Evolutionary conservation across 805 yeast genomes (phyloP), one percentile per base, ranked within the genome.

Genomic region (Komagataella pseudopastoris): DNA sequence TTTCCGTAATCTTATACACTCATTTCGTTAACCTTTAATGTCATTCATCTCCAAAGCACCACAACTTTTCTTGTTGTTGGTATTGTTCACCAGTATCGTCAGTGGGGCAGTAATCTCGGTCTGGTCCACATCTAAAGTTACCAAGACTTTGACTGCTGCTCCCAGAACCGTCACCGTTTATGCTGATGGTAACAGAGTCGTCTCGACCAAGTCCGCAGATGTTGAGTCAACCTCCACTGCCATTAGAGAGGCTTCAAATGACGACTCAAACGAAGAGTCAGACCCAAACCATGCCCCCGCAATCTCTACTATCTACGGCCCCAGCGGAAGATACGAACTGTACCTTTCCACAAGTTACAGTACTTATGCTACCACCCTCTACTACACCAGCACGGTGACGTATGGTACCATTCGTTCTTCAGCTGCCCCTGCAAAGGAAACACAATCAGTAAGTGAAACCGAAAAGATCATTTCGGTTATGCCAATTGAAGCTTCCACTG

Each of bases 401-500:
- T 30, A 30, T 30, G 39, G 39, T 30, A 30, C 39, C 14, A 30
- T 30, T 30, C 39, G 39, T 30, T 30, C 39, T 30, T 30, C 39
- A 8, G 39, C 39, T 4, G 39, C 39, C 14, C 12, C 39, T 52
- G 46, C 46, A 12, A 44, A 17, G 23, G 46, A 17, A 12, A 44
- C 46, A 12, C 20, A 44, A 44, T 17, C 10, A n/a, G 20, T 10
- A 44, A 44, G 20, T 8, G 14, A 6, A 17, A 44, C 23, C 16
- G 20, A 44, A 10, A 18, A 17, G 16, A 17, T 44, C 46, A 20
- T 44, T 14, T 44, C 46, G 16, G 46, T 44, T 5, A 18, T 12
- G 4, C 20, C 46, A 44, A 44, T 30, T 3, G 39, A 30, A 10
- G 39, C 39, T 14, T 30, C 39, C 39, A 30, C 55, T n/a, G 55